Evolutionary conservation across 2,329 filamentous ascomycete genomes (phyloP), one percentile per base, ranked within the genome.

Genomic region (Diaporthe vexans): DNA sequence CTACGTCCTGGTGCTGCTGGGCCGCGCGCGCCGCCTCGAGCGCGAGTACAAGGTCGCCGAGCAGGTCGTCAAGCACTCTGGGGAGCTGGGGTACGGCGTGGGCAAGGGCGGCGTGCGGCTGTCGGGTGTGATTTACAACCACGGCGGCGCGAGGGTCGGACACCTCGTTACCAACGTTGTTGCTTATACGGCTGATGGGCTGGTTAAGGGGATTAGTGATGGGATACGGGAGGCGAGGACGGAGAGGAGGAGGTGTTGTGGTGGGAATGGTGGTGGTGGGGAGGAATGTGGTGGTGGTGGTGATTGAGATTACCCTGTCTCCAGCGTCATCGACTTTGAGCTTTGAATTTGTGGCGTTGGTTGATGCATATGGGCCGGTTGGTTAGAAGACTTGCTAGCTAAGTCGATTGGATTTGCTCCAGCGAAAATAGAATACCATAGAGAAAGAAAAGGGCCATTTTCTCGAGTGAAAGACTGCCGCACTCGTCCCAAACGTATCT

Each of bases 61-160:
- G 78, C 87, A 88, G 33, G 76, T 92, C 1, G 81, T 92, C 24
- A 84, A 85, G 10, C 84, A 85, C 29, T 83, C 89, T 8, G 81
- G 92, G 43, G 84, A 85, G 61, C 85, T 88, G 2, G 88, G 89
- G 4, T 88, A 91, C 76, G 82, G 81, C 63, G 77, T 92, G 57
- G 88, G 90, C 4, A 87, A 87, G 73, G 83, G 85, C 21, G 85
- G 89, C 26, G 77, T 91, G 37, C 84, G 82, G 46, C 78, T 93
- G 5, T 88, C 88, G 13, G 86, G 87, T 13, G 86, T 88, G 0
- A 83, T 94, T 4, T 87, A 87, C 74, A 88, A 87, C 58, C 87
- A 93, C 82, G 89, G 92, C 29, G 90, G 93, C 74, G 92, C 92
- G 0, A 89, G 87, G 75, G 83, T 93, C n/a, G 91, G 91, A 0